Percentiles rank a stretch among this genome's conserved stretches.
Evolutionary conservation across 805 yeast genomes (phyloP).

Genomic region (Naumovozyma baii): DNA sequence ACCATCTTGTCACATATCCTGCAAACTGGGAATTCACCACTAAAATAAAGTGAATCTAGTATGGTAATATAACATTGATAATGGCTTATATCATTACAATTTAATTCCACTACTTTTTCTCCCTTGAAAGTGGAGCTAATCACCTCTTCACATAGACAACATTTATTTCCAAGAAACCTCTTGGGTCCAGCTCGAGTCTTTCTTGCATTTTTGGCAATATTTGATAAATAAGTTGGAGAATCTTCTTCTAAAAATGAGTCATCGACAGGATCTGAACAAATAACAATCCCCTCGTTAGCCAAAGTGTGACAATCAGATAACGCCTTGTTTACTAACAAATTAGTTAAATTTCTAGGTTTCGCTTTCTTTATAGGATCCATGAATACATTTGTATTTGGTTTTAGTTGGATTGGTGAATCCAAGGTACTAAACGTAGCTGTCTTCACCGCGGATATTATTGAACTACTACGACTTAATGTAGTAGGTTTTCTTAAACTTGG

Average conservation of each 20-base stretch:
- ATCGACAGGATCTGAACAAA: constrained; percentile 7
- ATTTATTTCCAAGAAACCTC: constrained; percentile 23
- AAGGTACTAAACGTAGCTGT: background rate
- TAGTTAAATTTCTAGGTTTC: constrained; percentile 3
- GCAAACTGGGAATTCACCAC: constrained; percentile 21
- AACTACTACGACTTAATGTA: constrained; percentile 1
- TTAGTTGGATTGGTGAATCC: constrained; percentile 7
- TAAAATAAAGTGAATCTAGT: constrained; percentile 13
- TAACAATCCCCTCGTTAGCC: constrained; percentile 1
- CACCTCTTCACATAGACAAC: constrained; percentile 39
- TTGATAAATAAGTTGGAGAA: constrained; percentile 18
- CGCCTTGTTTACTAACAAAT: constrained; percentile 2
- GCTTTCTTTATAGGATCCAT: background rate
- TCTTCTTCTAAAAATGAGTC: constrained; percentile 16
- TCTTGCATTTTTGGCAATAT: constrained; percentile 8
- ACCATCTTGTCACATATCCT: constrained; percentile 17
- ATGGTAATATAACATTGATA: constrained; percentile 34
- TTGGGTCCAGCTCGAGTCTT: constrained; percentile 14
- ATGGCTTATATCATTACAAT: constrained; percentile 39
- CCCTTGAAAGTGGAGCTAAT: constrained; percentile 33
- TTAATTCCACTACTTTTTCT: constrained; percentile 35
- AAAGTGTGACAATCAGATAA: background rate
- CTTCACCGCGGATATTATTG: constrained; percentile 1
- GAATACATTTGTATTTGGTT: background rate
- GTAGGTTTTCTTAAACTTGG: constrained; percentile 12